Evolutionary conservation across 306 rosid genomes (phyloP).

Genomic region (Sophora flavescens): DNA sequence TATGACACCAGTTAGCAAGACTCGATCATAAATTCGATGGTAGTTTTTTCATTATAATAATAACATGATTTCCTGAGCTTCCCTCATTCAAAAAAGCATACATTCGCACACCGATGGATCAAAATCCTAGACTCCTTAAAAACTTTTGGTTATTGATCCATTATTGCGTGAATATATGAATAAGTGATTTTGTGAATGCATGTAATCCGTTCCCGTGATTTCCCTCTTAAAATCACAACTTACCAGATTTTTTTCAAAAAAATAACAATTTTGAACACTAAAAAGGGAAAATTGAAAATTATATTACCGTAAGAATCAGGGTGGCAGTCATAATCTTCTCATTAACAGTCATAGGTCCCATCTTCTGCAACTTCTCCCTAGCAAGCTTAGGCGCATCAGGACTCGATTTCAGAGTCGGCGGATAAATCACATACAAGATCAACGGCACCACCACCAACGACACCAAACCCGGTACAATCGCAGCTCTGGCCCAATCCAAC

Average conservation of each 20-base stretch:
- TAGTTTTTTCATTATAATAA: no score
- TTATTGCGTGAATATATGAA: no score
- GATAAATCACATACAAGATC: conserved; percentile 80
- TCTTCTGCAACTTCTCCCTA: conserved; percentile 77
- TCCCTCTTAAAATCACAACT: no score
- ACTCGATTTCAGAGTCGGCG: conserved; percentile 84
- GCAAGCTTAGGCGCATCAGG: conserved; percentile 98
- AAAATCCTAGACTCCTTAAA: no score
- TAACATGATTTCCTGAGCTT: no score
- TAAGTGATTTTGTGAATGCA: no score
- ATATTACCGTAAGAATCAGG: conserved; percentile 81
- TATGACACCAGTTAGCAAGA: no score
- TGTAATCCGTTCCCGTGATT: no score
- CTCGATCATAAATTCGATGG: no score
- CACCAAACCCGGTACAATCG: conserved; percentile 83
- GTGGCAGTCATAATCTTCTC: conserved; percentile 94
- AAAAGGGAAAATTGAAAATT: not conserved
- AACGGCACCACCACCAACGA: conserved; percentile 88
- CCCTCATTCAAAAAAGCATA: no score
- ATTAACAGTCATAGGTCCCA: conserved; percentile 85
- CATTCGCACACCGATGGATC: no score
- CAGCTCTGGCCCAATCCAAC: conserved; percentile 97
- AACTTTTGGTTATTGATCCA: no score
- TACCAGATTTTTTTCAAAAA: not conserved
- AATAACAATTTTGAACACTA: not conserved